Evolutionary conservation across 371 early-diverging fungal genomes (phyloP).

Genomic region (Nematocida parisii): DNA sequence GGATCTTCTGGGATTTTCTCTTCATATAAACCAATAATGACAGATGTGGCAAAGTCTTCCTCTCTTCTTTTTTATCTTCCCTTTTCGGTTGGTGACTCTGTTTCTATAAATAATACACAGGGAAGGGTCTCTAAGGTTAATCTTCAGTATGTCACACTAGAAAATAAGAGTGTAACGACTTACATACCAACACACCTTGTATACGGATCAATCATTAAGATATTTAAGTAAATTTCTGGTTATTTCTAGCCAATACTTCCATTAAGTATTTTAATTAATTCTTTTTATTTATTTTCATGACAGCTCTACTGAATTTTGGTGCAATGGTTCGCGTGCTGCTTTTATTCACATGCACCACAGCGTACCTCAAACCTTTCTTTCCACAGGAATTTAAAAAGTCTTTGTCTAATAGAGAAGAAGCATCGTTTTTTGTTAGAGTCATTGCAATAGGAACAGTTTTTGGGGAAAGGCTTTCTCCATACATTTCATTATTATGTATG

Average conservation of each 20-base stretch:
- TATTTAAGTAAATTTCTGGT: constrained; percentile 22
- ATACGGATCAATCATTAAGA: constrained; percentile 30
- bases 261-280: background rate
- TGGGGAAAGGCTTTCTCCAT: constrained; percentile 67
- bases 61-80: constrained; percentile 16
- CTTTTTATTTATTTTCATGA: constrained; percentile 56
- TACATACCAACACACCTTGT: constrained; percentile 39
- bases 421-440: constrained; percentile 71
- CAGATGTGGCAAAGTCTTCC: constrained; percentile 20
- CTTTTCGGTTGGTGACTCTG: constrained; percentile 34
- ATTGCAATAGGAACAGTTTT: constrained; percentile 62
- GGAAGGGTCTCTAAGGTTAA: constrained; percentile 17
- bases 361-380: constrained; percentile 75
- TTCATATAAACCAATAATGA: constrained; percentile 29
- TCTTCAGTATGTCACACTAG: constrained; percentile 20
- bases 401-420: constrained; percentile 63
- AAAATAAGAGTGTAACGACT: constrained; percentile 10
- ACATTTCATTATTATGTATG: constrained; percentile 58
- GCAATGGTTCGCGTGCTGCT: constrained; percentile 75
- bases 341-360: constrained; percentile 76
- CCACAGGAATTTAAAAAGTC: constrained; percentile 74
- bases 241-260: background rate
- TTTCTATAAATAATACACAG: constrained; percentile 23
- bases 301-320: constrained; percentile 77
- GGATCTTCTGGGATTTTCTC: background rate